Conservation (phyloP, 208 protist species). For the Trypanosoma vivax region DNA sequence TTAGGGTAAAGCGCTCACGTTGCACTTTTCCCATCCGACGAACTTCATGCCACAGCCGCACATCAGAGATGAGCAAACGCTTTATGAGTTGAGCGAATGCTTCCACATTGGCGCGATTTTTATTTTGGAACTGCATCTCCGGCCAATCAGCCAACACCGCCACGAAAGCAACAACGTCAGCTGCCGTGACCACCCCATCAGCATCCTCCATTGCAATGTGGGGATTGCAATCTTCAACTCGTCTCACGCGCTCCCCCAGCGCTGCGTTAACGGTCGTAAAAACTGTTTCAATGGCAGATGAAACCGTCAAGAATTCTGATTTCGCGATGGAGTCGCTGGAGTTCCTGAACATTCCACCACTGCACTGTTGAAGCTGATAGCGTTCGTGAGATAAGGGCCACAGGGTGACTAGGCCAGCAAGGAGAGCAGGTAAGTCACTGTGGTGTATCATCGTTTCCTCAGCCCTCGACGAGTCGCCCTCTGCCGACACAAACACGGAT, state of each 20-base stretch:
- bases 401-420: constrained; percentile 27
- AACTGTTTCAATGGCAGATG: constrained; percentile 13
- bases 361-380: constrained; percentile 1
- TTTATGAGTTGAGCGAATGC: constrained; percentile 32
- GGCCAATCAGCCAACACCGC: constrained; percentile 21
- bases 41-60: constrained; percentile 38
- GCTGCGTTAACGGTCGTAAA: constrained; percentile 17
- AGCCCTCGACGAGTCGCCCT: neutral
- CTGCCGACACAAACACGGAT: constrained; percentile 28
- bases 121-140: constrained; percentile 3
- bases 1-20: constrained; percentile 33
- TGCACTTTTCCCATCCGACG: constrained; percentile 18
- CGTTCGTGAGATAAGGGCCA: constrained; percentile 29
- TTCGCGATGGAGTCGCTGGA: constrained; percentile 6
- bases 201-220: neutral
- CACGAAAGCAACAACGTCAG: constrained; percentile 17
- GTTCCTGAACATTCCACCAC: neutral
- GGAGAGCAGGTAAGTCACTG: constrained; percentile 17
- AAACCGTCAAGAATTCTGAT: constrained; percentile 16
- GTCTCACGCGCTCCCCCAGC: constrained; percentile 11
- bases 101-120: constrained; percentile 13
- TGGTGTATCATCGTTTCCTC: neutral
- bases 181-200: constrained; percentile 1
- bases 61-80: constrained; percentile 53
- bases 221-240: neutral